These are phyloP conservation scores for Phyllosticta capitalensis DNA, from an alignment of 2,329 filamentous ascomycete genomes.

Conservation along the genomic window DNA sequence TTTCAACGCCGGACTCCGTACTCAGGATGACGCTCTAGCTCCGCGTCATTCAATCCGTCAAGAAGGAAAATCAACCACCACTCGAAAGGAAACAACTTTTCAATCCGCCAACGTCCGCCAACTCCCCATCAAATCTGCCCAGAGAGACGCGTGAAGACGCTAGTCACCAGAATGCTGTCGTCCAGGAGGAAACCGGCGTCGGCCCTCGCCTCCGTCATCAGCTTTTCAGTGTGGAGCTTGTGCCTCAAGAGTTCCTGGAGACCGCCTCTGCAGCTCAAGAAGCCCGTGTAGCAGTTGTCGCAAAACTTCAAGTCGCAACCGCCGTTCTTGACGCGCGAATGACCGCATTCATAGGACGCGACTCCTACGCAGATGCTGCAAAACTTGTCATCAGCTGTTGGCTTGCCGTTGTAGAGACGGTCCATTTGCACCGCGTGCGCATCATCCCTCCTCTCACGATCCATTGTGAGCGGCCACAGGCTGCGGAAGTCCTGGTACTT, in stretches of 20 bases:
- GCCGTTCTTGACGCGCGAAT: not conserved
- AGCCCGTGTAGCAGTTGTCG: constrained; percentile 12
- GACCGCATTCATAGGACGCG: constrained; percentile 19
- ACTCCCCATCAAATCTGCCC: no score
- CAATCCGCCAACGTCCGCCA: no score
- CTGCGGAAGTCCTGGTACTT: not conserved
- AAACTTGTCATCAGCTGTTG: constrained; percentile 15
- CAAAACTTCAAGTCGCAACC: constrained; percentile 24
- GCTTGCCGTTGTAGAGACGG: constrained; percentile 2
- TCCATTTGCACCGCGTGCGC: not conserved
- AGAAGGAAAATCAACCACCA: no score
- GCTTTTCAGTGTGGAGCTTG: not conserved
- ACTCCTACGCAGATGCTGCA: constrained; percentile 29
- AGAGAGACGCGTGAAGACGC: no score
- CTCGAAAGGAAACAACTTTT: no score
- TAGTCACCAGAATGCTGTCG: constrained; percentile 2
- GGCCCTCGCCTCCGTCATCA: not conserved
- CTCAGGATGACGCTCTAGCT: no score
- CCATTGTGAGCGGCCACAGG: not conserved
- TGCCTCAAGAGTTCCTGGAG: constrained; percentile 3
- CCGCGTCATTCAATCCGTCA: no score
- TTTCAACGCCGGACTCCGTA: no score
- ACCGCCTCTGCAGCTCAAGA: constrained; percentile 14
- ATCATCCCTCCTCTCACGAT: not conserved
- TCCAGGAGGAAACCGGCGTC: constrained; percentile 2